A percentile compares a stretch with the other conserved stretches of the same genome.
phyloP scores from a whole-genome alignment of 345 rosid genomes.

The Boechera stricta region DNA sequence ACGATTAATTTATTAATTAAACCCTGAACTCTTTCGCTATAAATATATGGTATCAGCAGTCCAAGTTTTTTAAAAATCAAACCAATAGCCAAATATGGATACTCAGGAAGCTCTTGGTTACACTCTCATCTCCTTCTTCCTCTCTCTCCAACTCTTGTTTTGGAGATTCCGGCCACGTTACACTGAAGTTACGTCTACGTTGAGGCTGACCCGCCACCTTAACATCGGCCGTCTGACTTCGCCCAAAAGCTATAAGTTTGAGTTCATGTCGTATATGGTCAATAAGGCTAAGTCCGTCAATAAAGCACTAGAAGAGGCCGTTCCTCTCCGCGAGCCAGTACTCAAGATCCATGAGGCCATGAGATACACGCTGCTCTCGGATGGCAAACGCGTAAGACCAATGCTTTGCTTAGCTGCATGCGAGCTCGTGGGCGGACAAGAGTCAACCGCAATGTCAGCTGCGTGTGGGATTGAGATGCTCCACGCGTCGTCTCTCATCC shows the following conservation, averaged over 20 bases:
- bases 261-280: slow-evolving; percentile 69
- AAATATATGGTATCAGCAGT: not conserved
- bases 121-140: slow-evolving; percentile 21
- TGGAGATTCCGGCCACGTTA: slow-evolving; percentile 18
- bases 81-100: slow-evolving; percentile 18
- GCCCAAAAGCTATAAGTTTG: slow-evolving; percentile 21
- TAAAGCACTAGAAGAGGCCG: slow-evolving; percentile 66
- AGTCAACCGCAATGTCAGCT: slow-evolving; percentile 64
- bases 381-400: slow-evolving; percentile 77
- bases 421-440: slow-evolving; percentile 73
- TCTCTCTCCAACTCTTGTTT: slow-evolving; percentile 16
- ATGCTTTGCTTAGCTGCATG: slow-evolving; percentile 77
- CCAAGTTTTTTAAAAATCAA: not conserved
- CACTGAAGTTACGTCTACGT: not conserved
- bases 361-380: slow-evolving; percentile 83
- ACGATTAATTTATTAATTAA: not conserved
- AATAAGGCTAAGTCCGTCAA: slow-evolving; percentile 61
- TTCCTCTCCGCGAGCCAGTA: slow-evolving; percentile 57
- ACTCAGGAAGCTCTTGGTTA: slow-evolving; percentile 11
- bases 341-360: slow-evolving; percentile 78
- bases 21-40: not conserved
- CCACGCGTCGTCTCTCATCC: slow-evolving; percentile 75
- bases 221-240: not conserved
- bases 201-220: not conserved
- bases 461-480: slow-evolving; percentile 85